Evolutionary conservation across 805 yeast species (phyloP).

Genomic region (Lachancea sp.): DNA sequence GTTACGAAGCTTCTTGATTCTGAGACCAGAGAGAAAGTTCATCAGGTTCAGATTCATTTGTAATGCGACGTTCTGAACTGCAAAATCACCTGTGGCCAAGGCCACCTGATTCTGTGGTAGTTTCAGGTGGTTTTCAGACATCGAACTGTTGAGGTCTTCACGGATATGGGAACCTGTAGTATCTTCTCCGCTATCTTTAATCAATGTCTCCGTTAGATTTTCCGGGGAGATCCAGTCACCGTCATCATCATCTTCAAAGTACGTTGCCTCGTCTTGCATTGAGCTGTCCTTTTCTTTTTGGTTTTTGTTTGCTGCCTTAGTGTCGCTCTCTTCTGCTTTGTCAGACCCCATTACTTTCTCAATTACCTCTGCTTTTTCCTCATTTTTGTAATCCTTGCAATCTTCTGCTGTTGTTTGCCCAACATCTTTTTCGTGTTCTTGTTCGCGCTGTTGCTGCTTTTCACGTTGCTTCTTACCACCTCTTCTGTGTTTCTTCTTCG

Average conservation of each 20-base stretch:
- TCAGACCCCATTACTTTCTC: constrained; percentile 29
- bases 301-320: too few relatives aligned
- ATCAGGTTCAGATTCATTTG: constrained; percentile 84
- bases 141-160: constrained; percentile 32
- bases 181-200: constrained; percentile 63
- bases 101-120: constrained; percentile 60
- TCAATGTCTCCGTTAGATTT: constrained; percentile 62
- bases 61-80: constrained; percentile 90
- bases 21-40: constrained; percentile 77
- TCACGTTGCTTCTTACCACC: constrained; percentile 62
- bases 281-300: too few relatives aligned
- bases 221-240: constrained; percentile 95
- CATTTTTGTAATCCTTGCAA: constrained; percentile 1
- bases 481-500: constrained; percentile 47
- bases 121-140: constrained; percentile 20
- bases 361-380: constrained; percentile 6
- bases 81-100: constrained; percentile 91
- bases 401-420: not conserved
- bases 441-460: constrained; percentile 37
- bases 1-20: constrained; percentile 77
- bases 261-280: constrained; percentile 11
- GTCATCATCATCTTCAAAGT: constrained; percentile 57
- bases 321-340: too few relatives aligned
- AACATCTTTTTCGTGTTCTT: constrained; percentile 1
- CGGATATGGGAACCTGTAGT: constrained; percentile 33